Evolutionary conservation across 768 basidiomycete genomes (phyloP).

Genomic region (Butyriboletus loyo): DNA sequence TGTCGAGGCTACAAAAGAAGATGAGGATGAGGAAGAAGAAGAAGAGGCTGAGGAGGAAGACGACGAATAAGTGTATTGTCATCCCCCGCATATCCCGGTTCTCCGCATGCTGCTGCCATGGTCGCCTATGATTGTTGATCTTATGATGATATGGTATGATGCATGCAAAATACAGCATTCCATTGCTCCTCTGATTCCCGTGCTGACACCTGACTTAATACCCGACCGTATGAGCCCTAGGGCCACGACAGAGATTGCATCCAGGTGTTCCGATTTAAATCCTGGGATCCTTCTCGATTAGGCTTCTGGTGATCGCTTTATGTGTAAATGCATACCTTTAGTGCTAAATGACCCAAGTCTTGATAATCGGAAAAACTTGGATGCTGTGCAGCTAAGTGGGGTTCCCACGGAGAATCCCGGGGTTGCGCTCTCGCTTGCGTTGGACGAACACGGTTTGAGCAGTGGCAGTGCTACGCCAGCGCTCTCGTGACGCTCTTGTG

Average conservation of each 20-base stretch:
- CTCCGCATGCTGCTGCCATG: constrained; percentile 23
- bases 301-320: neutral
- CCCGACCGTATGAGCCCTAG: neutral
- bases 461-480: no score
- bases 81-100: constrained; percentile 15
- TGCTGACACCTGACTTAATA: neutral
- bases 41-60: constrained; percentile 64
- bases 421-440: no score
- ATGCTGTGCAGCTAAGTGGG: no score
- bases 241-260: neutral
- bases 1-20: constrained; percentile 71
- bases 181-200: constrained; percentile 8
- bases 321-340: neutral
- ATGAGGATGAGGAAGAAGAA: constrained; percentile 71
- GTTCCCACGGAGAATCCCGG: no score
- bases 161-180: constrained; percentile 34
- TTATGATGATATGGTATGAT: constrained; percentile 42
- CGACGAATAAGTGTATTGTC: constrained; percentile 27
- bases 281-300: neutral
- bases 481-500: no score
- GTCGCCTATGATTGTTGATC: constrained; percentile 15
- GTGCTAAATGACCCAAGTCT: no score
- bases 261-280: neutral
- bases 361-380: no score
- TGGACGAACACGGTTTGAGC: no score